A percentile compares a stretch with the other conserved stretches of the same genome.
Conservation (phyloP, 164 flowering plant species). For the Taxillus chinensis region DNA sequence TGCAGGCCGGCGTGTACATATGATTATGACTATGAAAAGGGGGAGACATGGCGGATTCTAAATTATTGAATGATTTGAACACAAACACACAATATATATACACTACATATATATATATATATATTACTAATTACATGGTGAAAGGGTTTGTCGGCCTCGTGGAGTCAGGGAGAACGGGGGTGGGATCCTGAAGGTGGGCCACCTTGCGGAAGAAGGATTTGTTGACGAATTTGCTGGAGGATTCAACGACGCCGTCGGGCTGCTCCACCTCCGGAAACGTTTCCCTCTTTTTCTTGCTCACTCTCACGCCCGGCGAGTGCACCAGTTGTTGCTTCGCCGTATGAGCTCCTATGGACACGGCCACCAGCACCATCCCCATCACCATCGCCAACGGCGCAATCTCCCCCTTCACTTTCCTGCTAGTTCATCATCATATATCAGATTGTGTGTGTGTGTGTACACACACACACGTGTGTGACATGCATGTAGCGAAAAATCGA, state of each 20-base stretch:
- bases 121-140: conserved; percentile 11
- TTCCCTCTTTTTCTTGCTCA: conserved; percentile 32
- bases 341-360: conserved; percentile 21
- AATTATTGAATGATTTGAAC: too few relatives aligned
- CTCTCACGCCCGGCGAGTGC: conserved; percentile 23
- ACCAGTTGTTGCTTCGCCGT: conserved; percentile 33
- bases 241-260: conserved; percentile 20
- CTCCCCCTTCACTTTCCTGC: neutral
- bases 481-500: too few relatives aligned
- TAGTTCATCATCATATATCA: too few relatives aligned
- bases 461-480: too few relatives aligned
- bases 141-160: conserved; percentile 13
- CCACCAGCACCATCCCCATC: conserved; percentile 19
- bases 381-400: conserved; percentile 11
- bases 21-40: too few relatives aligned
- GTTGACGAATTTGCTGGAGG: conserved; percentile 24
- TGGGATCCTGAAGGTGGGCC: conserved; percentile 29
- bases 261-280: conserved; percentile 30
- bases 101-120: neutral
- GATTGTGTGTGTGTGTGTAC: too few relatives aligned
- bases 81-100: neutral
- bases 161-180: conserved; percentile 8
- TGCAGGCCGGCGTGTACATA: too few relatives aligned
- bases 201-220: conserved; percentile 39
- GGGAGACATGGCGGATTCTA: too few relatives aligned